Base-by-base conservation (phyloP, 1,284 basidiomycete genomes). In the Leccinum solheimii region DNA sequence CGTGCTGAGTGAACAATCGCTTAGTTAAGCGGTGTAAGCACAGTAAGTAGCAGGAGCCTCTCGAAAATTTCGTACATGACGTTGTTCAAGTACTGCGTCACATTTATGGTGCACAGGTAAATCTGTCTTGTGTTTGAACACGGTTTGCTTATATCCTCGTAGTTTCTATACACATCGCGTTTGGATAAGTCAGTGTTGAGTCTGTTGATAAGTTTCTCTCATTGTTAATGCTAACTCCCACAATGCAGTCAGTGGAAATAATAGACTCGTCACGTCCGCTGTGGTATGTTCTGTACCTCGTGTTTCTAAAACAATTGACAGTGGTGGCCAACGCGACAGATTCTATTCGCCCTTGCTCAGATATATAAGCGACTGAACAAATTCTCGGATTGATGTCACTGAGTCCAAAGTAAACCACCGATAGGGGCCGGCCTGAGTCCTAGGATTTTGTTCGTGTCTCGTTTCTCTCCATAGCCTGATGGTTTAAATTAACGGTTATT, bases 101-200 rank as follows among this genome's bases (percentile, higher is more conserved):
- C 65, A 5, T 70, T 70, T 32, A 51, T 67, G 5, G 67, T 68
- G 4, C 67, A 69, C 27, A 48, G 60, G 67, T 69, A 61, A 3
- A 27, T 13, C 2, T 27, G 3, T 34, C 11, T 8, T 1, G 2
- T 26, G 30, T 38, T 7, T 21, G 4, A 10, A 26, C 45, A 21
- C 2, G 0, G 27, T 32, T 45, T 21, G 27, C 57, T 68, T 11
- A 67, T 27, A 7, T 5, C 11, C 13, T 38, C 2, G 40, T 40
- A 72, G 72, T 51, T 71, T 71, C 49, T 71, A 71, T 21, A 59
- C 59, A 21, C 72, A 71, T 36, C 69, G 70, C 36, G 61, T 71
- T 10, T 71, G 69, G 69, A 71, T 73, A 68, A 70, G 69, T 70
- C 52, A 54, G 69, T 57, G 4, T 16, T 16, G 26, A 48, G 2